Conservation (phyloP, 768 basidiomycete species). For the Leccinellum albellum region DNA sequence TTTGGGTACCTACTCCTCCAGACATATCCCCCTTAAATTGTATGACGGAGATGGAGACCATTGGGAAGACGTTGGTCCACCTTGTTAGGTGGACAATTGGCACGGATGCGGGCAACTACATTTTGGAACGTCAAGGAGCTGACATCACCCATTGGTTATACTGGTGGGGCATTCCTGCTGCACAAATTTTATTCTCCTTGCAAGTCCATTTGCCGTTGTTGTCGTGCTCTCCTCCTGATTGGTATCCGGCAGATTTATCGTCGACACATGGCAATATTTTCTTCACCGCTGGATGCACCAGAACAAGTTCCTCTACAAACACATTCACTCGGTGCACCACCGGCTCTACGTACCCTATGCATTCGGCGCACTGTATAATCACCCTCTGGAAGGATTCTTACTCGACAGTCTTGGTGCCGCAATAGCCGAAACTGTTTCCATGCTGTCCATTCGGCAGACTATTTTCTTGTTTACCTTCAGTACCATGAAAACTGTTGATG, state of each 20-base stretch:
- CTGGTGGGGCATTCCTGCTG: constrained; percentile 87
- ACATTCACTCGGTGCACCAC: constrained; percentile 93
- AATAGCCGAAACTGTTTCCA: constrained; percentile 64
- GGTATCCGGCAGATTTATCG: constrained; percentile 62
- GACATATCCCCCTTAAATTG: constrained; percentile 34
- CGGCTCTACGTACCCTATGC: constrained; percentile 96
- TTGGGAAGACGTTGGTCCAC: constrained; percentile 39
- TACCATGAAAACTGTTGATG: constrained; percentile 90
- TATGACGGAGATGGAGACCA: constrained; percentile 39
- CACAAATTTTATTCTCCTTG: constrained; percentile 79
- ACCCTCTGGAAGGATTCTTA: constrained; percentile 90
- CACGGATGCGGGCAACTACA: constrained; percentile 31
- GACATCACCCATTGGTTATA: constrained; percentile 64
- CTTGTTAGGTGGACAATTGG: constrained; percentile 40
- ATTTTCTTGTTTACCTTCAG: constrained; percentile 79
- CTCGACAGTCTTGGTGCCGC: constrained; percentile 81
- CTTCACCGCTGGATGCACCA: constrained; percentile 89
- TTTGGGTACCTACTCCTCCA: constrained; percentile 55
- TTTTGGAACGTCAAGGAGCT: constrained; percentile 37
- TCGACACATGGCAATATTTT: constrained; percentile 99
- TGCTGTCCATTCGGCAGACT: constrained; percentile 79
- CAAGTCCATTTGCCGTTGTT: constrained; percentile 41
- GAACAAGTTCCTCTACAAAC: constrained; percentile 86
- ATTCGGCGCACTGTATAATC: constrained; percentile 96
- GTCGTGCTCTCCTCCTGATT: background rate